Conservation (phyloP, 805 yeast species). For the Yarrowia sp. region DNA sequence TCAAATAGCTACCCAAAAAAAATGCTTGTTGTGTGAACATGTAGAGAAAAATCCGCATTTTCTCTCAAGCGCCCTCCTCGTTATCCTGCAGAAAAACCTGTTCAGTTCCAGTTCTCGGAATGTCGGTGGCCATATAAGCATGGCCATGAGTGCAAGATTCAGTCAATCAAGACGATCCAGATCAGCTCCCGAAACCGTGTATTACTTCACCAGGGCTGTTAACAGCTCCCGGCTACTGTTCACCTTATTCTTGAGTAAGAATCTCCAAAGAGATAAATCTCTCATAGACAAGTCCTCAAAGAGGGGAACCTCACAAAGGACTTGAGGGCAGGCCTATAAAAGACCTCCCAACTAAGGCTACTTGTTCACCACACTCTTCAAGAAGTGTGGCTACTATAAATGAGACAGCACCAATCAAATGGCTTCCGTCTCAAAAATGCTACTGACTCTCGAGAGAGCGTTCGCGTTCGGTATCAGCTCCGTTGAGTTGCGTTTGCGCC, state of each 20-base stretch:
- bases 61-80: background rate
- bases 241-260: background rate
- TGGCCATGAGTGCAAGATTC: background rate
- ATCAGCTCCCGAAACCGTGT: constrained; percentile 12
- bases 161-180: constrained; percentile 3
- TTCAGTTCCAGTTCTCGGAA: constrained; percentile 31
- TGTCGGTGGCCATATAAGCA: constrained; percentile 25
- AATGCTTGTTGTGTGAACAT: constrained; percentile 3
- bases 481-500: constrained; percentile 14
- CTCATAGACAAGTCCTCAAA: background rate
- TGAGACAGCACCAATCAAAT: background rate
- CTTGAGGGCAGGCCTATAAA: no score
- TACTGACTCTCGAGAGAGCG: constrained; percentile 25
- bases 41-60: no score
- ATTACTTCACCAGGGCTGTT: background rate
- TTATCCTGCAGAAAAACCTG: background rate
- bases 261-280: no score
- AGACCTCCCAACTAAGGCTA: background rate
- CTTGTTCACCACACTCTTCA: background rate
- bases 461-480: constrained; percentile 35
- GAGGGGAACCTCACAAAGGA: no score
- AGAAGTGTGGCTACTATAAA: background rate
- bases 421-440: background rate
- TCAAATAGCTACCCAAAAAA: no score
- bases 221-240: constrained; percentile 1